Conservation (phyloP, 1,139 yeast genomes). For the Kazachstania sp. region DNA sequence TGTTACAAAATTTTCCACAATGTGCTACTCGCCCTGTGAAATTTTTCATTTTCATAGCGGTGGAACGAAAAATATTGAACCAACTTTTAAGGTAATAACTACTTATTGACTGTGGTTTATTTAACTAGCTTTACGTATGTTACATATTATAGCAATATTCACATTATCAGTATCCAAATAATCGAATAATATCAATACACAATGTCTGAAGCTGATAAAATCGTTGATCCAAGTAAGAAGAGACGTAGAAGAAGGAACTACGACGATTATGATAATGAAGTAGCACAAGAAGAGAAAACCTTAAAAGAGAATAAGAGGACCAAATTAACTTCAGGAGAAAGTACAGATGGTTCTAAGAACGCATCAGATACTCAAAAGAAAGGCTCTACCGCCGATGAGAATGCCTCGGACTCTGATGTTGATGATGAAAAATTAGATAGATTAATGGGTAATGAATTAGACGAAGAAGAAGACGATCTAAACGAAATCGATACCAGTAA, state of each 20-base stretch:
- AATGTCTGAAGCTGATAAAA: slow-evolving; percentile 7
- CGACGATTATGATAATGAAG: slow-evolving; percentile 42
- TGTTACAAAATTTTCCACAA: too few relatives aligned
- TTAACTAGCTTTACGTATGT: too few relatives aligned
- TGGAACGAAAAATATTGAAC: too few relatives aligned
- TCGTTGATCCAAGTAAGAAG: slow-evolving; percentile 12
- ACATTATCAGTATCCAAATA: background rate
- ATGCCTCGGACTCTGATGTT: slow-evolving; percentile 45
- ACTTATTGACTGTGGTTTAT: too few relatives aligned
- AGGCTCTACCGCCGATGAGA: slow-evolving; percentile 37
- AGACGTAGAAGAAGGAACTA: slow-evolving; percentile 41
- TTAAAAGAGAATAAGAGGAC: slow-evolving; percentile 38
- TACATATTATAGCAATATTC: background rate
- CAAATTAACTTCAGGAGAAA: slow-evolving; percentile 32
- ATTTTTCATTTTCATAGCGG: too few relatives aligned
- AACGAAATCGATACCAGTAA: slow-evolving; percentile 78
- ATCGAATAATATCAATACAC: background rate
- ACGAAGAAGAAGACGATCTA: slow-evolving; percentile 62
- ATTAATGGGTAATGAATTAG: slow-evolving; percentile 43
- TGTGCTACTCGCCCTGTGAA: too few relatives aligned
- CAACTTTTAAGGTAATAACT: too few relatives aligned
- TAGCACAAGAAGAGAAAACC: slow-evolving; percentile 34
- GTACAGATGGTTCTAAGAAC: slow-evolving; percentile 4
- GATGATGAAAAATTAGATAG: slow-evolving; percentile 46
- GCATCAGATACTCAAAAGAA: slow-evolving; percentile 16